These are phyloP conservation scores for Echeveria elegans DNA, from an alignment of 164 flowering plant species.

Conservation along the genomic window DNA sequence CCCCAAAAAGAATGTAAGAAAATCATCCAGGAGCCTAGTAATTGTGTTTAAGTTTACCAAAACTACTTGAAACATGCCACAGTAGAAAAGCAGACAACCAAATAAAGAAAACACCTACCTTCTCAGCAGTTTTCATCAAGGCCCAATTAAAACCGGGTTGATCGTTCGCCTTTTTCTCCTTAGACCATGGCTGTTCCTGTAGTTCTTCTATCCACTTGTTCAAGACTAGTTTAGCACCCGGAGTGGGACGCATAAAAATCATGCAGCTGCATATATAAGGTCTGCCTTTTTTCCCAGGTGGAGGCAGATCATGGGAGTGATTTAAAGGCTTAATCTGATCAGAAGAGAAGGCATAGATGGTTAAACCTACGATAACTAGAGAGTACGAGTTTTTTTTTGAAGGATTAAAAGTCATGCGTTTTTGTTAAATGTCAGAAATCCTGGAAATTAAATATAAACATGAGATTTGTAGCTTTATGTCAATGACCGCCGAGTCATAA, in stretches of 20 bases:
- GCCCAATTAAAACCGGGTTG: slow-evolving; percentile 99
- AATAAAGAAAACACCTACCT: too few relatives aligned
- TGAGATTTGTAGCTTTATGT: background rate
- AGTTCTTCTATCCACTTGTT: slow-evolving; percentile 95
- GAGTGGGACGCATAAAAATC: slow-evolving; percentile 82
- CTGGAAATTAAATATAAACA: background rate
- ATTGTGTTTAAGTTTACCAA: too few relatives aligned
- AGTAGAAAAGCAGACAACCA: too few relatives aligned
- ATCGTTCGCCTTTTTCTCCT: slow-evolving; percentile 69
- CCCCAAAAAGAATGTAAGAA: too few relatives aligned
- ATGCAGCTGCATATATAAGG: slow-evolving; percentile 96
- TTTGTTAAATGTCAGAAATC: background rate
- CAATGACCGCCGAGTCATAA: background rate
- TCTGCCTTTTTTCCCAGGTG: slow-evolving; percentile 96
- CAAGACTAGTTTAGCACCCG: slow-evolving; percentile 79
- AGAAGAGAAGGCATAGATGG: slow-evolving; percentile 13
- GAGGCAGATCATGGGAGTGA: slow-evolving; percentile 84
- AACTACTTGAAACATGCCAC: too few relatives aligned
- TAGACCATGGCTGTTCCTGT: slow-evolving; percentile 89
- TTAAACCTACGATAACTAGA: background rate
- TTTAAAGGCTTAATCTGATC: slow-evolving; percentile 79
- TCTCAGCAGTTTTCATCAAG: slow-evolving; percentile 55
- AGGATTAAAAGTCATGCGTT: background rate
- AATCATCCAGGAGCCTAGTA: too few relatives aligned
- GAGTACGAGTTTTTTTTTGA: background rate